These are phyloP conservation scores for Incumbomyces lentus DNA, from an alignment of 2,329 filamentous ascomycete genomes.

Conservation along the genomic window DNA sequence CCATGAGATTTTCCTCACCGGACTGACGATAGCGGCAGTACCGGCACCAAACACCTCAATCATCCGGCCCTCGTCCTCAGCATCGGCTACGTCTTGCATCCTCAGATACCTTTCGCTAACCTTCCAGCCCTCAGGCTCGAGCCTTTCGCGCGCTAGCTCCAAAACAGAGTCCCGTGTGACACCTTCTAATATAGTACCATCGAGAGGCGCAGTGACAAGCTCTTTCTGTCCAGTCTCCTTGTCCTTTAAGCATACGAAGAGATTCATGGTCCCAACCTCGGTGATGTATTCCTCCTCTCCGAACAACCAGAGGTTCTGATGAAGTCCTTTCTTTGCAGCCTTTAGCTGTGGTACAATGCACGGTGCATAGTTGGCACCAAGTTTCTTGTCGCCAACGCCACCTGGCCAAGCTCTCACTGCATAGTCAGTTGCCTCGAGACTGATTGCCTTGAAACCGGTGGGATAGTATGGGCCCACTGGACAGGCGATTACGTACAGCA, in stretches of 20 bases:
- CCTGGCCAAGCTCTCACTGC: slow-evolving; percentile 96
- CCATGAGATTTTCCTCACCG: slow-evolving; percentile 83
- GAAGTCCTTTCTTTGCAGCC: slow-evolving; percentile 82
- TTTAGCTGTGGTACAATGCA: slow-evolving; percentile 95
- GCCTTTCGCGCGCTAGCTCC: slow-evolving; percentile 69
- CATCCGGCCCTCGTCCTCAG: slow-evolving; percentile 71
- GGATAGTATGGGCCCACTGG: slow-evolving; percentile 97
- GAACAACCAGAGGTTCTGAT: slow-evolving; percentile 98
- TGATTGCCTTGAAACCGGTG: slow-evolving; percentile 94
- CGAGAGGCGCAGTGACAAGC: slow-evolving; percentile 85
- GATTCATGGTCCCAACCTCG: slow-evolving; percentile 98
- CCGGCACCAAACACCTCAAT: slow-evolving; percentile 90
- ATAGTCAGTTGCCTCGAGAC: slow-evolving; percentile 90
- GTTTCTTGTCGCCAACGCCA: slow-evolving; percentile 94
- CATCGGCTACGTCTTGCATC: slow-evolving; percentile 75
- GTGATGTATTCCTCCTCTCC: slow-evolving; percentile 92
- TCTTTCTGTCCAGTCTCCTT: slow-evolving; percentile 84
- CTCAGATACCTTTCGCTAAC: slow-evolving; percentile 83
- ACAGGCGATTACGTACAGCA: slow-evolving; percentile 90
- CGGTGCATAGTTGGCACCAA: slow-evolving; percentile 98
- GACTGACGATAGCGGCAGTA: slow-evolving; percentile 88
- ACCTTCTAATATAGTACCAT: slow-evolving; percentile 92
- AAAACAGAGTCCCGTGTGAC: slow-evolving; percentile 89
- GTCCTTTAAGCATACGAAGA: slow-evolving; percentile 79
- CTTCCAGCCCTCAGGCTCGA: slow-evolving; percentile 78